These are phyloP conservation scores for Asterella californica DNA, from an alignment of 225 moss, liverwort and hornwort genomes.

Conservation along the genomic window DNA sequence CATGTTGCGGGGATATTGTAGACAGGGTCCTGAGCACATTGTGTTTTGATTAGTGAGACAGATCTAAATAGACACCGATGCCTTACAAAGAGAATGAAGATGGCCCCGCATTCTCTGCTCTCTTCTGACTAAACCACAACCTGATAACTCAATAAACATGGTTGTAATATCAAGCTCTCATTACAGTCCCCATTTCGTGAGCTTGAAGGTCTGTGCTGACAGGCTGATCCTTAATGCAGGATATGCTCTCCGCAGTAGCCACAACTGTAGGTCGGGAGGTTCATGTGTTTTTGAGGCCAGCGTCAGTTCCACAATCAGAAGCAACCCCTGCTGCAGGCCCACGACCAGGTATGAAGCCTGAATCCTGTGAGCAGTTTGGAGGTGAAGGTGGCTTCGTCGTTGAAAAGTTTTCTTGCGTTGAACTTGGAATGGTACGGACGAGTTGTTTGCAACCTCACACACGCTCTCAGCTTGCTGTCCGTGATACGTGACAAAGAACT, in stretches of 20 bases:
- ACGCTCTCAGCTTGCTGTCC: not conserved
- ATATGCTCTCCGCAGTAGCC: conserved; percentile 40
- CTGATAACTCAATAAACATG: not conserved
- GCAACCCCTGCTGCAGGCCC: conserved; percentile 28
- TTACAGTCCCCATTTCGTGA: not conserved
- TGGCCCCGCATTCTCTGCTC: not conserved
- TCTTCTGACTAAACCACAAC: not conserved
- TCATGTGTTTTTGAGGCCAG: conserved; percentile 48
- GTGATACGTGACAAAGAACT: not conserved
- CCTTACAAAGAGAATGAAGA: not conserved
- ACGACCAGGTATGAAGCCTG: conserved; percentile 25
- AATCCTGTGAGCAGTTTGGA: not conserved
- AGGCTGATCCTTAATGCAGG: conserved; percentile 28
- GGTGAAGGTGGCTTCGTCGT: not conserved
- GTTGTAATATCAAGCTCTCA: not conserved
- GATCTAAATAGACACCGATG: not conserved
- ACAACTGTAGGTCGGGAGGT: conserved; percentile 51
- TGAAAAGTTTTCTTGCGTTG: not conserved
- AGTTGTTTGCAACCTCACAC: not conserved
- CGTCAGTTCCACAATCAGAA: conserved; percentile 31
- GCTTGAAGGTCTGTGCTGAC: not conserved
- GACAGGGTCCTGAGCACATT: conserved; percentile 1
- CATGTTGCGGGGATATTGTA: conserved; percentile 17
- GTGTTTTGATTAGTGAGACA: not conserved
- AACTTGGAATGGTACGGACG: not conserved